Evolutionary conservation across 768 basidiomycete species (phyloP), one percentile per base, ranked within the genome.

Genomic region (Xerocomus potaroensis): DNA sequence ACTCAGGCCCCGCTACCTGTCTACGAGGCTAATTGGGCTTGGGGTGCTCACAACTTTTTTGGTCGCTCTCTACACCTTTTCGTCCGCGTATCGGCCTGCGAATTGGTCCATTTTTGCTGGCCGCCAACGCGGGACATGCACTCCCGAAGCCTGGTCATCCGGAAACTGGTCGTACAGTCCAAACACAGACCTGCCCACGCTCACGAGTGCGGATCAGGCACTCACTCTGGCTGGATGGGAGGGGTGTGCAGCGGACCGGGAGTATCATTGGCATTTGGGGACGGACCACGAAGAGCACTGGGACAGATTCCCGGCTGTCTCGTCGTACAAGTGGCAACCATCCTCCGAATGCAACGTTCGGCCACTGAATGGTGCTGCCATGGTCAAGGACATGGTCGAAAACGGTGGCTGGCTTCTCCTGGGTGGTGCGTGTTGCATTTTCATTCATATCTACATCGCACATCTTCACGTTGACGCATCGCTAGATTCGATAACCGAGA

Each of bases 351-450:
- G 82, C 53, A 56, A 69, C 2, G 55, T 78, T 26, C 64, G 66
- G 10, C 68, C 69, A 11, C 64, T 80, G 46, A 58, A 71, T 43
- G 59, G 66, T 14, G 71, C 68, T 31, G 64, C 63, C 9, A 64
- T 86, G 38, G 69, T 86, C 34, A 69, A 64, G 47, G 74, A 82
- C 50, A 63, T 86, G 58, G 81, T 83, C 12, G 76, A 83, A 57
- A 69, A 77, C n/a, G 84, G 83, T 11, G 84, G 84, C 2, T 86
- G 84, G 84, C 66, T 84, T 14, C 54, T 86, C 7, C 60, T 85
- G 7, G 84, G 84, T 23, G 81, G 81, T 81, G 57, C 47, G 73
- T 64, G 8, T 31, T 1, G 56, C 45, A 22, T n/a, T n/a, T 23
- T 29, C 14, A 30, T 14, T 23, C 24, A 15, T 31, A 10, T 41